Base-by-base conservation (phyloP, 2,329 filamentous ascomycete species). In the Bisporella sp. region DNA sequence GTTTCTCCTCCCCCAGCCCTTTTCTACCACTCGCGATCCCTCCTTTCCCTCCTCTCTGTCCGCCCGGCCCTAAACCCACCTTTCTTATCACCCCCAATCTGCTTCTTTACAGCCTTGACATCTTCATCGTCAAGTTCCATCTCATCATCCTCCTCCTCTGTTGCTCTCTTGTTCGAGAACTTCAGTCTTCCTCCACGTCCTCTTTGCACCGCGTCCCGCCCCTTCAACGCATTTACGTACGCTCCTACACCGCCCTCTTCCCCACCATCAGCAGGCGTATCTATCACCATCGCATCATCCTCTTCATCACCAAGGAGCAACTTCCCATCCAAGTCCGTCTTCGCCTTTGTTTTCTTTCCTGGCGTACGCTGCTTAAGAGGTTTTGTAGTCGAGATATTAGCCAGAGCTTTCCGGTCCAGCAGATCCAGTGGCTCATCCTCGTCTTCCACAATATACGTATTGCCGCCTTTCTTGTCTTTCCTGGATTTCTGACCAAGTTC, bases 391-490 rank as follows among this genome's bases (percentile, higher is more conserved):
- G 91, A 96, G 62, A 99, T 96, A 66, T 89, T 93, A 48, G 89
- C 92, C 41, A 99, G 79, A 6, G 91, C 89, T 65, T 85, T 85
- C 54, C 89, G 87, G 63, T 93, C 92, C 12, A 99, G 80, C 43
- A 99, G 79, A 72, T 99, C 93, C 41, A 99, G 84, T 1, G 93
- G 93, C 67, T 97, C 93, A 61, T 95, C 88, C 51, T 95, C 89
- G 54, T 95, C 87, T 72, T 97, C 92, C 54, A 96, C 80, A 60
- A 99, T 97, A 69, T 93, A 99, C 1, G 86, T 81, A 61, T 82
- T 83, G 62, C 78, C 78, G 41, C 78, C 80, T 67, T 81, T 82
- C 63, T 81, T 70, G 54, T 73, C 67, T 57, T 70, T 63, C 66
- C 75, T 72, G 57, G 69, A 72, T 32, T 58, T 67, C 60, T 68